A percentile compares a stretch with the other conserved stretches of the same genome.
phyloP scores from a whole-genome alignment of 345 rosid genomes.

The Microcos paniculata region DNA sequence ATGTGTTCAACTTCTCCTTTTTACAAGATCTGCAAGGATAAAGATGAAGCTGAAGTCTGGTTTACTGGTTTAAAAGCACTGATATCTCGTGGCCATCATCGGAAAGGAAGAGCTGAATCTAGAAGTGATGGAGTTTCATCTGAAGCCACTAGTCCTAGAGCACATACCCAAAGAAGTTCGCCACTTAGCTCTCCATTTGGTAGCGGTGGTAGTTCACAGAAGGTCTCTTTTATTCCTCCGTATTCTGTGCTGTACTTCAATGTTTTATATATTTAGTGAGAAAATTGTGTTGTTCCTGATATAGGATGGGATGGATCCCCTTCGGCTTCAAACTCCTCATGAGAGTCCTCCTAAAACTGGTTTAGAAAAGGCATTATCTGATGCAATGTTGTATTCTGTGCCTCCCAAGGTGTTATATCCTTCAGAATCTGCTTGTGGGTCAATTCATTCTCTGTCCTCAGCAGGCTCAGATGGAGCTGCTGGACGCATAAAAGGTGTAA shows the following conservation, averaged over 20 bases:
- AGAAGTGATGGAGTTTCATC: conserved; percentile 74
- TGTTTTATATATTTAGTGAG: conserved; percentile 16
- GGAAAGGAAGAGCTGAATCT: conserved; percentile 57
- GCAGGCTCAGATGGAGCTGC: conserved; percentile 69
- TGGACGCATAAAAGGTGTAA: conserved; percentile 44
- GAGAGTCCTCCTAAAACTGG: conserved; percentile 65
- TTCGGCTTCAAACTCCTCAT: conserved; percentile 54
- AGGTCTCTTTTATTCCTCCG: conserved; percentile 38
- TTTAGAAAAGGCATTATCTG: conserved; percentile 61
- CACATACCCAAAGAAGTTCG: conserved; percentile 61
- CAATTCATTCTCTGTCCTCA: conserved; percentile 64
- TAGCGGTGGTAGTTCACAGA: conserved; percentile 62
- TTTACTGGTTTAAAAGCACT: conserved; percentile 75
- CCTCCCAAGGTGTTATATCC: conserved; percentile 60
- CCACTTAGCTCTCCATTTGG: conserved; percentile 72
- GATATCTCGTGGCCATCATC: conserved; percentile 53
- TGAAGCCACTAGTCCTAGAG: conserved; percentile 74
- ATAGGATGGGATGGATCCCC: conserved; percentile 55
- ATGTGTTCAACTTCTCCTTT: neutral
- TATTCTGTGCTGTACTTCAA: conserved; percentile 14
- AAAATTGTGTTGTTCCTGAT: conserved; percentile 25
- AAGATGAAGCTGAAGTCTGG: conserved; percentile 89
- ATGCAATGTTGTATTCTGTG: conserved; percentile 52
- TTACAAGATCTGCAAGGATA: conserved; percentile 72
- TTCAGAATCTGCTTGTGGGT: conserved; percentile 58